Evolutionary conservation across 768 basidiomycete genomes (phyloP).

Genomic region (Infundibulicybe gibba): DNA sequence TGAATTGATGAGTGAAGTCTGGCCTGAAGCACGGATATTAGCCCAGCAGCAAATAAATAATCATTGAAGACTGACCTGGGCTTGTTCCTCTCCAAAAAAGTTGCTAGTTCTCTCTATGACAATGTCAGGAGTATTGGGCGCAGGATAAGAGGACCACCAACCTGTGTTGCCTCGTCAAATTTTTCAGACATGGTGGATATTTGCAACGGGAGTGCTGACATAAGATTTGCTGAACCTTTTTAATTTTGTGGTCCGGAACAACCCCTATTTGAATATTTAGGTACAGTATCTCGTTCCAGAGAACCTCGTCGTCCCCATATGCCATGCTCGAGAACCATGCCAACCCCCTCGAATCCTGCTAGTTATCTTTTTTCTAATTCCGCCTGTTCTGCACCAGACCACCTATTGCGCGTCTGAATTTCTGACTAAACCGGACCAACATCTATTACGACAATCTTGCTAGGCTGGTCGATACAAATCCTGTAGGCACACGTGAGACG

Average conservation of each 20-base stretch:
- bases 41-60: neutral
- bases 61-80: constrained; percentile 49
- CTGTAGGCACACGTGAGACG: constrained; percentile 32
- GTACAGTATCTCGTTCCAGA: too few species aligned
- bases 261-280: too few species aligned
- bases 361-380: too few species aligned
- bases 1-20: constrained; percentile 68
- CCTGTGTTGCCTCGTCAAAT: constrained; percentile 81
- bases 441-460: neutral
- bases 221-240: too few species aligned
- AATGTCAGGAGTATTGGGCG: constrained; percentile 5
- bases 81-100: constrained; percentile 81
- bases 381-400: neutral
- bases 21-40: constrained; percentile 25
- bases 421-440: neutral
- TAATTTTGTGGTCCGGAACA: too few species aligned
- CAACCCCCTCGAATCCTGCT: too few species aligned
- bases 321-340: too few species aligned
- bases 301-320: too few species aligned
- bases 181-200: constrained; percentile 42
- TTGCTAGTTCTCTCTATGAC: constrained; percentile 73
- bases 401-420: neutral
- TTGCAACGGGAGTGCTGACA: too few species aligned
- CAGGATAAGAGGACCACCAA: constrained; percentile 19
- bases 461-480: constrained; percentile 2